Evolutionary conservation across 768 basidiomycete genomes (phyloP), one percentile per base, ranked within the genome.

Genomic region (Suillus plorans): DNA sequence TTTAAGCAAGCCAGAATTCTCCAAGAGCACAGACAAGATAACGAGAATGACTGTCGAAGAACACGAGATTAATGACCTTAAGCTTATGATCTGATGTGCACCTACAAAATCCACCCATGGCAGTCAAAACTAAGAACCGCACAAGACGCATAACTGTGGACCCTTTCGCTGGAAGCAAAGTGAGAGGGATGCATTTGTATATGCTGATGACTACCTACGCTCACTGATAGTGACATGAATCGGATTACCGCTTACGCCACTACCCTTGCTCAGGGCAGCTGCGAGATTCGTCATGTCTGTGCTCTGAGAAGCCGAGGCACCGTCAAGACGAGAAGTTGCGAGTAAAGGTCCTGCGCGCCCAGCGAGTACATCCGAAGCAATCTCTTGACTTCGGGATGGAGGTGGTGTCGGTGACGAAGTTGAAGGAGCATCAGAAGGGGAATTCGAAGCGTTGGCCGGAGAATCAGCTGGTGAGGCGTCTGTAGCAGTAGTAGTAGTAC

Each of bases 1-100:
- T 79, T 97, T 97, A 81, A 97, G 86, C 49, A 98, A 82, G 4
- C 96, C 96, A 31, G 94, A 91, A 75, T 94, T 96, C 78, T 98
- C 97, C 70, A 98, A 86, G 69, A 97, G 82, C 41, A 97, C 89
- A 1, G 94, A 91, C 31, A 98, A 79, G 41, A 96, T 82, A 61
- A 96, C 92, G 63, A 99, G 80, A 73, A 94, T 83, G 76, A 92
- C 91, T 92, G 66, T 10, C 22, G 36, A 53, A 20, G 34, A 45
- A 45, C 4, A 28, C 52, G 22, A 66, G 41, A 22, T 47, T 58
- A 10, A 47, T 2, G 5, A 34, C 9, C 36, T 36, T 20, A 62
- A 45, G 37, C 4, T 13, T 18, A 31, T 64, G 59, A 63, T 20
- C 28, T 42, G 57, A 59, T 45, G 47, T 41, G 52, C 10, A 81